Conservation (phyloP, 305 asterid species). For the Fraxinus velutina region DNA sequence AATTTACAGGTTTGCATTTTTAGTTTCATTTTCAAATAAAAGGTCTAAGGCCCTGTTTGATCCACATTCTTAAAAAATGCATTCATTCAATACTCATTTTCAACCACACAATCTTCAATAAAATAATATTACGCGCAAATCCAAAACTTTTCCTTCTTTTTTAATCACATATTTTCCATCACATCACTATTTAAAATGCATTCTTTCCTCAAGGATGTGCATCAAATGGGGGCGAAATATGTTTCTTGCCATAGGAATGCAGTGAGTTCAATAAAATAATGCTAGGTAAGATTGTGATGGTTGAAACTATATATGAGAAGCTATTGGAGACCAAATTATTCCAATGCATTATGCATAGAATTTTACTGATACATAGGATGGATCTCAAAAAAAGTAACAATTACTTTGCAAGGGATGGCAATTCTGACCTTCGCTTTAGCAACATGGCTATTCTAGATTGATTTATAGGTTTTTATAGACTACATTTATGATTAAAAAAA, state of each 20-base stretch:
- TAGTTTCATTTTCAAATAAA: slow-evolving; percentile 15
- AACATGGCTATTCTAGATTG: not conserved
- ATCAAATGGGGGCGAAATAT: not conserved
- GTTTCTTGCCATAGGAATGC: slow-evolving; percentile 1
- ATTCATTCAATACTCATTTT: no score
- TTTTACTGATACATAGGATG: slow-evolving; percentile 6
- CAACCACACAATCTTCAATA: no score
- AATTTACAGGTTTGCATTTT: slow-evolving; percentile 14
- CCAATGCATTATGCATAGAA: slow-evolving; percentile 9
- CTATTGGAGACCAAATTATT: slow-evolving; percentile 19
- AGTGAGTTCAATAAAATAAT: slow-evolving; percentile 1
- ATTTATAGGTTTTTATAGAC: not conserved
- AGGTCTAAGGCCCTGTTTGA: not conserved
- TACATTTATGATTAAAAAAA: not conserved
- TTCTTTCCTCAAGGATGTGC: no score
- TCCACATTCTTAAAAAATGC: no score
- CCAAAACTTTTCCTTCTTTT: no score
- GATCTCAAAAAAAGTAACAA: not conserved
- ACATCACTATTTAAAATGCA: no score
- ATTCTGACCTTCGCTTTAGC: not conserved
- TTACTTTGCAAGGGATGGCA: slow-evolving; percentile 4
- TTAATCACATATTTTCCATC: no score
- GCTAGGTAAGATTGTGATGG: slow-evolving; percentile 10
- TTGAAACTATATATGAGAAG: slow-evolving; percentile 14
- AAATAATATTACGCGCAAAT: no score